phyloP scores from a whole-genome alignment of 2,329 filamentous ascomycete genomes.

The Reticulascus tulasneorum region DNA sequence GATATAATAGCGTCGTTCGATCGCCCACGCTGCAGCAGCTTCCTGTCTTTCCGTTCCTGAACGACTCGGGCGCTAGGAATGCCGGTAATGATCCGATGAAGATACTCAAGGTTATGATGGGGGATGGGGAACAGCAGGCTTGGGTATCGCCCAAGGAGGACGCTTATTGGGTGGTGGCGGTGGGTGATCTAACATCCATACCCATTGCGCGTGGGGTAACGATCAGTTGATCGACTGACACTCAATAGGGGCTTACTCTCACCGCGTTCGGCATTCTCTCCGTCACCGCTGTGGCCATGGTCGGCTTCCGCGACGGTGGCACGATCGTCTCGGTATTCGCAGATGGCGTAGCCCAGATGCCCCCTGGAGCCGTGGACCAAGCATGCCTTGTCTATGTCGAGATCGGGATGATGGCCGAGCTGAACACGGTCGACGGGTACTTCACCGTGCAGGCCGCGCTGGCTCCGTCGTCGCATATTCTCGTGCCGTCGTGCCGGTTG shows the following conservation, averaged over 20 bases:
- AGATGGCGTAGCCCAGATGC: slow-evolving; percentile 5
- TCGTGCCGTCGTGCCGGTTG: slow-evolving; percentile 34
- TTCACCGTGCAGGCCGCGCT: slow-evolving; percentile 35
- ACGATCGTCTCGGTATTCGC: too few species aligned
- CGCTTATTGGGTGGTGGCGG: too few species aligned
- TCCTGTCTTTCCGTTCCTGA: too few species aligned
- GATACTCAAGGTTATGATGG: too few species aligned
- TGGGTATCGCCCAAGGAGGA: too few species aligned
- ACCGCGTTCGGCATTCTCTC: slow-evolving; percentile 33
- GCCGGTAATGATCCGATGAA: too few species aligned
- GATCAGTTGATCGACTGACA: too few species aligned
- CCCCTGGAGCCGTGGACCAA: slow-evolving; percentile 21
- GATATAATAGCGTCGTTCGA: slow-evolving; percentile 31
- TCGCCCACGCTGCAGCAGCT: too few species aligned
- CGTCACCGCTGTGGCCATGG: slow-evolving; percentile 29
- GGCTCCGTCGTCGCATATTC: slow-evolving; percentile 34
- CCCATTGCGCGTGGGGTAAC: too few species aligned
- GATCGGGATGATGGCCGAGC: slow-evolving; percentile 27
- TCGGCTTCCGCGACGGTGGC: slow-evolving; percentile 34
- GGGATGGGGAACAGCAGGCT: too few species aligned
- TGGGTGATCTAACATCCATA: too few species aligned
- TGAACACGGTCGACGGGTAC: slow-evolving; percentile 30
- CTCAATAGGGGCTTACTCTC: slow-evolving; percentile 30
- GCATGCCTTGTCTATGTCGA: slow-evolving; percentile 32
- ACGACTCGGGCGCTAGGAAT: too few species aligned